Evolutionary conservation across 441 rosid genomes (phyloP).

Genomic region (Erodium moschatum): DNA sequence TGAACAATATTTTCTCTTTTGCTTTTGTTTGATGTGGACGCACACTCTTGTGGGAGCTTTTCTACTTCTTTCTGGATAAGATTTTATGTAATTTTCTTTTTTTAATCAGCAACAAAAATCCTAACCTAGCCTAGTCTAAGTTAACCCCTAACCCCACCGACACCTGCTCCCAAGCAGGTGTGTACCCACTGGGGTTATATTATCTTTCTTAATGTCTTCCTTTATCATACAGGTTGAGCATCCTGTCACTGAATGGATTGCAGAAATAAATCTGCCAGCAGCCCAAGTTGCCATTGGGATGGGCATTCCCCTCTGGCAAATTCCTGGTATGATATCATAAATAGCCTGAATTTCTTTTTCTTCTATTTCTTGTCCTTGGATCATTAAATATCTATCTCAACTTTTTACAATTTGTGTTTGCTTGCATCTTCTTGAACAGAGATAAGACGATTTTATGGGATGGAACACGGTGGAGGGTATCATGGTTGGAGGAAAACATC

Average conservation of each 20-base stretch:
- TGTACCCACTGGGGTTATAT: background rate
- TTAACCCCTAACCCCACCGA: too few species aligned
- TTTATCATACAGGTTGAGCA: constrained; percentile 76
- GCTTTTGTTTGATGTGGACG: background rate
- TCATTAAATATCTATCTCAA: constrained; percentile 15
- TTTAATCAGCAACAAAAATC: too few species aligned
- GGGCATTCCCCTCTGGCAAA: constrained; percentile 98
- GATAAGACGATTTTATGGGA: constrained; percentile 92
- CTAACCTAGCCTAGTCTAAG: too few species aligned
- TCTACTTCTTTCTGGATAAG: background rate
- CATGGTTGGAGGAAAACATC: constrained; percentile 93
- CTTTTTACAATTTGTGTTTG: constrained; percentile 13
- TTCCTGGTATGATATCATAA: constrained; percentile 56
- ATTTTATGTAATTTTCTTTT: too few species aligned
- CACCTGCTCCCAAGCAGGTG: too few species aligned
- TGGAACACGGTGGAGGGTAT: constrained; percentile 88
- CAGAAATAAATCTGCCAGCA: constrained; percentile 92
- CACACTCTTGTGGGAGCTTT: constrained; percentile 9
- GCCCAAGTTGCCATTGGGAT: constrained; percentile 99
- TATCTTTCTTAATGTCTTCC: constrained; percentile 10
- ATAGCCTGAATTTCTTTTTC: background rate
- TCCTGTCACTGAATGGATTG: constrained; percentile 99
- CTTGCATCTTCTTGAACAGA: constrained; percentile 39
- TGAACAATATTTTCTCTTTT: too few species aligned
- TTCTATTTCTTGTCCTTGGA: constrained; percentile 12